A percentile compares a stretch with the other conserved stretches of the same genome.
These are phyloP conservation scores for Halteria grandinella DNA, from an alignment of 73 alveolate genomes.

Conservation along the genomic window DNA sequence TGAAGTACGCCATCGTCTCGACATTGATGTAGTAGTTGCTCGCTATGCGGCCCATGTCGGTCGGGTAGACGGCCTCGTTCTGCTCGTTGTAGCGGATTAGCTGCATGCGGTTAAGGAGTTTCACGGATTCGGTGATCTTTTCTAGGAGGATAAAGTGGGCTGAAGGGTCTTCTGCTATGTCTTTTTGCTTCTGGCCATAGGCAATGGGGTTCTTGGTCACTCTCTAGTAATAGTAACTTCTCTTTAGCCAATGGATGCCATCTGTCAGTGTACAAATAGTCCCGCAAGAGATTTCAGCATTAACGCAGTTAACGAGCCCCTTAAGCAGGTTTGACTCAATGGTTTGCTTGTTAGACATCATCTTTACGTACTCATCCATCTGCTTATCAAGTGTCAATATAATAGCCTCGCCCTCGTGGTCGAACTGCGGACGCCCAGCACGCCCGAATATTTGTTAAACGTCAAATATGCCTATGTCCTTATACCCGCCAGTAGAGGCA, in stretches of 20 bases:
- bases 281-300: constrained; percentile 81
- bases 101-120: constrained; percentile 45
- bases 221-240: constrained; percentile 93
- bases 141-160: constrained; percentile 45
- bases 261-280: constrained; percentile 88
- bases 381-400: constrained; percentile 83
- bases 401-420: constrained; percentile 96
- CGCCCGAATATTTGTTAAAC: constrained; percentile 99
- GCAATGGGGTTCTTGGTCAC: constrained; percentile 75
- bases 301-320: constrained; percentile 67
- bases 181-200: constrained; percentile 71
- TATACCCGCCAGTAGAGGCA: constrained; percentile 88
- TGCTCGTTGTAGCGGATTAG: constrained; percentile 56
- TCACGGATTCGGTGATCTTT: constrained; percentile 52
- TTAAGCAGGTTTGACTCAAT: constrained; percentile 82
- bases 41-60: constrained; percentile 99
- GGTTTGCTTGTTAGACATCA: constrained; percentile 85
- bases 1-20: constrained; percentile 91
- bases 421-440: constrained; percentile 99
- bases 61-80: constrained; percentile 82
- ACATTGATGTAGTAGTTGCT: constrained; percentile 96
- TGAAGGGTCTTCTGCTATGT: constrained; percentile 55
- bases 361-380: constrained; percentile 87
- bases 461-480: constrained; percentile 98
- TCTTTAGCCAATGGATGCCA: constrained; percentile 96